phyloP scores from a whole-genome alignment of 495 filamentous ascomycete genomes.

The Pseudotulostoma volvatum region DNA sequence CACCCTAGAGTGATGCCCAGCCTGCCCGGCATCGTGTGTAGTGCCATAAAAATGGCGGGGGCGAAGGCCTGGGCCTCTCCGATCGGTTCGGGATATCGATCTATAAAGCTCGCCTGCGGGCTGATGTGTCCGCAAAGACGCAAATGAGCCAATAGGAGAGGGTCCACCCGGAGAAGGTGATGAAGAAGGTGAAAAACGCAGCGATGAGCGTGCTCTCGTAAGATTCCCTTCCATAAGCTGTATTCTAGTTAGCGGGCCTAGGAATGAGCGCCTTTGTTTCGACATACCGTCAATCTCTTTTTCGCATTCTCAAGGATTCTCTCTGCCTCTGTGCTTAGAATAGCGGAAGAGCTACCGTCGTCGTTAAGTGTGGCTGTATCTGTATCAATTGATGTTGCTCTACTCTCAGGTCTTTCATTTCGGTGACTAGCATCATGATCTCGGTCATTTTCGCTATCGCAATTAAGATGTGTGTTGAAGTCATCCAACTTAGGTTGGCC shows the following conservation, averaged over 20 bases:
- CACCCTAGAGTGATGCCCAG: slow-evolving; percentile 38
- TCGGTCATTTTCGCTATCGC: neutral
- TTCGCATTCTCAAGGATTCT: slow-evolving; percentile 84
- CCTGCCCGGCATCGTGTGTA: slow-evolving; percentile 21
- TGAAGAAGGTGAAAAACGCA: slow-evolving; percentile 42
- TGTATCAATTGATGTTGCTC: neutral
- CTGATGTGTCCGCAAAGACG: slow-evolving; percentile 14
- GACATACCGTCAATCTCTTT: slow-evolving; percentile 62
- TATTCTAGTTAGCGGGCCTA: slow-evolving; percentile 7
- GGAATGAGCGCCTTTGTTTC: neutral
- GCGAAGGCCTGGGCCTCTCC: slow-evolving; percentile 19
- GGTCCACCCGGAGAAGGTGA: slow-evolving; percentile 41
- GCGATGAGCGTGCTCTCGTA: slow-evolving; percentile 56
- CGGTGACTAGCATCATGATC: slow-evolving; percentile 1
- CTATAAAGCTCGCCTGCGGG: slow-evolving; percentile 26
- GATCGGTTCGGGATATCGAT: slow-evolving; percentile 28
- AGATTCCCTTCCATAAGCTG: slow-evolving; percentile 90
- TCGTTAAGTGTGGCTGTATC: slow-evolving; percentile 8
- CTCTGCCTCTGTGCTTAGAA: slow-evolving; percentile 69
- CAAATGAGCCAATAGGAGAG: slow-evolving; percentile 14
- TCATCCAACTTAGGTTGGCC: slow-evolving; percentile 2
- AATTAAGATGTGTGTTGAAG: neutral
- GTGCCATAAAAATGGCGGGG: slow-evolving; percentile 21
- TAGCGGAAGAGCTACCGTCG: slow-evolving; percentile 47
- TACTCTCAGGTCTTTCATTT: slow-evolving; percentile 1